These are phyloP conservation scores for Cercophora newfieldiana DNA, from an alignment of 495 filamentous ascomycete genomes.

Conservation along the genomic window DNA sequence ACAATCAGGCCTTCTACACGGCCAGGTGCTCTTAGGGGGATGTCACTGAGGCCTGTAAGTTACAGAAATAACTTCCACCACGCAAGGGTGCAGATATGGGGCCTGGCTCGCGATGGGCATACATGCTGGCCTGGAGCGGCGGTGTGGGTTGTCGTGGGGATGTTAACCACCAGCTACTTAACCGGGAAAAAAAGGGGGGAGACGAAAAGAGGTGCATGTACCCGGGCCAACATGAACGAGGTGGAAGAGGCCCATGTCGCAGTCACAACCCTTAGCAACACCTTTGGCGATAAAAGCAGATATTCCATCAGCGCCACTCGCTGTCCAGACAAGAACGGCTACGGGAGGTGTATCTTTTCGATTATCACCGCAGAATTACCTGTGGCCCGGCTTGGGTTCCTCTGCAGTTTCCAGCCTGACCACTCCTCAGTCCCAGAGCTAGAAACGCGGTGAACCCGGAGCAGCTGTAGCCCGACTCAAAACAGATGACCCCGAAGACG, in stretches of 20 bases:
- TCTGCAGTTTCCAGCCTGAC: too few species aligned
- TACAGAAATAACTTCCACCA: too few species aligned
- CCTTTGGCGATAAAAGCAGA: neutral
- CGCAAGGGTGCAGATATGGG: too few species aligned
- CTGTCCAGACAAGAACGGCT: neutral
- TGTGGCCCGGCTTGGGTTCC: slow-evolving; percentile 8
- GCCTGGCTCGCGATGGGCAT: neutral
- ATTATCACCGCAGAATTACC: neutral
- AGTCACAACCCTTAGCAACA: neutral
- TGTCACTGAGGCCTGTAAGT: too few species aligned
- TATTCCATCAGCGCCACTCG: neutral
- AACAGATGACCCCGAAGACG: too few species aligned
- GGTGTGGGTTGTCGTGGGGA: neutral
- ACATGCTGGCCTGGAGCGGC: neutral
- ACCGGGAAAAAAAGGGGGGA: neutral
- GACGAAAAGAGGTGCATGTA: neutral
- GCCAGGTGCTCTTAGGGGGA: too few species aligned
- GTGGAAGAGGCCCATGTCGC: neutral
- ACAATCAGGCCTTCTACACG: too few species aligned
- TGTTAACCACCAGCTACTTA: neutral
- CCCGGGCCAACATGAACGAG: neutral
- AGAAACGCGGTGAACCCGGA: too few species aligned
- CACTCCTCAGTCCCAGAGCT: too few species aligned
- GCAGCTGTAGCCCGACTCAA: too few species aligned
- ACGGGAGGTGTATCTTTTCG: neutral